Conservation (phyloP, 768 basidiomycete species). For the Phylloporus sp. region DNA sequence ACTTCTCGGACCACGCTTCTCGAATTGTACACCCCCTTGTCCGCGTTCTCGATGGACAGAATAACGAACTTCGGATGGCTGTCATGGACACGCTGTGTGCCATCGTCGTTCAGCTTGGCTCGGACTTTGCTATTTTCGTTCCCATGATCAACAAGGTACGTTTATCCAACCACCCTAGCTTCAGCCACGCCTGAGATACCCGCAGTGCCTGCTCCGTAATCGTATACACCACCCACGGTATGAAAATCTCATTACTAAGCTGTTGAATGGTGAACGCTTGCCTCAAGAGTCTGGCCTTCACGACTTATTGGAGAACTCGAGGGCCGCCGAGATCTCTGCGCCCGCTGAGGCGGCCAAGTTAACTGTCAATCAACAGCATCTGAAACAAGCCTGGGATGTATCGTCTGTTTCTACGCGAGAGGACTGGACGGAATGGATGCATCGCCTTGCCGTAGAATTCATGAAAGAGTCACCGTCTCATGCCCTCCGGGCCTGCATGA, state of each 20-base stretch:
- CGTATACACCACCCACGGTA: conserved; percentile 80
- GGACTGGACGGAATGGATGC: conserved; percentile 97
- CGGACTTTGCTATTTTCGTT: conserved; percentile 97
- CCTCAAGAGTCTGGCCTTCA: conserved; percentile 78
- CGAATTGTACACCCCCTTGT: conserved; percentile 95
- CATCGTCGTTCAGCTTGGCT: conserved; percentile 87
- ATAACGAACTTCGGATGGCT: conserved; percentile 75
- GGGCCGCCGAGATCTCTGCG: conserved; percentile 69
- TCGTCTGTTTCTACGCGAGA: conserved; percentile 71
- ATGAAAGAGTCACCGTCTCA: conserved; percentile 99
- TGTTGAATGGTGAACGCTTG: conserved; percentile 87
- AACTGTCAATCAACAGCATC: conserved; percentile 92
- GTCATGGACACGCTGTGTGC: conserved; percentile 95
- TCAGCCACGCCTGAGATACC: neutral
- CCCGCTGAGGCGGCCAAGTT: conserved; percentile 86
- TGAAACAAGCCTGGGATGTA: conserved; percentile 95
- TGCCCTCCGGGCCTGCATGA: conserved; percentile 96
- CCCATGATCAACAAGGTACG: conserved; percentile 92
- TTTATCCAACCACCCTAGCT: neutral
- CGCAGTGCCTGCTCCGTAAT: conserved; percentile 70
- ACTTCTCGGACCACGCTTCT: conserved; percentile 97
- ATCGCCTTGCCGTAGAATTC: conserved; percentile 86
- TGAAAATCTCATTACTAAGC: conserved; percentile 81
- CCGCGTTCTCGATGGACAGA: conserved; percentile 70
- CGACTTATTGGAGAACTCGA: conserved; percentile 65